Evolutionary conservation across 305 asterid genomes (phyloP), one percentile per base, ranked within the genome.

Genomic region (Euphrasia arctica): DNA sequence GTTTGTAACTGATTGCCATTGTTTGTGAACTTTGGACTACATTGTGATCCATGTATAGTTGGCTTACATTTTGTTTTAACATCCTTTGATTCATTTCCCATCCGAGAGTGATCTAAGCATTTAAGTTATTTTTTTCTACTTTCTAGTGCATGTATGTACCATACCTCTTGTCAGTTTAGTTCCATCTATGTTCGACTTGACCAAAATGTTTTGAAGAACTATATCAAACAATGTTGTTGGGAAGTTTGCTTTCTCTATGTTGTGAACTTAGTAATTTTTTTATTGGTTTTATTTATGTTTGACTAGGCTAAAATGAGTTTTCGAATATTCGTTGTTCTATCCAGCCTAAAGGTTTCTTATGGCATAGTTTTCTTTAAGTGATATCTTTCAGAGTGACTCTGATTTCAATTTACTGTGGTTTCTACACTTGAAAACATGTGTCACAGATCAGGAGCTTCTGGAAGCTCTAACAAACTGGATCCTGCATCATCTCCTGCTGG

Each of bases 381-480:
- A 66, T 34, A 63, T 69, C 51, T 18, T 52, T 51, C 65, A 32
- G 36, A 48, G 62, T 54, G 27, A 51, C 61, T 62, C 57, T 45
- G 67, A 57, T 72, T 65, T 58, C 47, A 29, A 56, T 58, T 41
- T 62, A 60, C 45, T 14, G 57, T 50, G 47, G 65, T 57, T 73
- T 70, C 62, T 28, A 67, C 54, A 32, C 54, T 70, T 72, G 60
- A 55, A 65, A 77, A 76, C 52, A 34, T 66, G 42, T 60, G 67
- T 67, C 15, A 64, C 91, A 94, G 99, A 72, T 78, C 83, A 57
- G 96, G 91, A 63, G 79, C 80, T 76, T 74, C 90, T 67, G 85
- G 93, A 69, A 75, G 82, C 80, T 69, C 71, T 63, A 80, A 70
- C 81, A 90, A 85, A 78, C 74, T 77, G 75, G 97, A 94, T 70